Base-by-base conservation (phyloP, 768 basidiomycete genomes). In the Macrolepiota dolichaula region DNA sequence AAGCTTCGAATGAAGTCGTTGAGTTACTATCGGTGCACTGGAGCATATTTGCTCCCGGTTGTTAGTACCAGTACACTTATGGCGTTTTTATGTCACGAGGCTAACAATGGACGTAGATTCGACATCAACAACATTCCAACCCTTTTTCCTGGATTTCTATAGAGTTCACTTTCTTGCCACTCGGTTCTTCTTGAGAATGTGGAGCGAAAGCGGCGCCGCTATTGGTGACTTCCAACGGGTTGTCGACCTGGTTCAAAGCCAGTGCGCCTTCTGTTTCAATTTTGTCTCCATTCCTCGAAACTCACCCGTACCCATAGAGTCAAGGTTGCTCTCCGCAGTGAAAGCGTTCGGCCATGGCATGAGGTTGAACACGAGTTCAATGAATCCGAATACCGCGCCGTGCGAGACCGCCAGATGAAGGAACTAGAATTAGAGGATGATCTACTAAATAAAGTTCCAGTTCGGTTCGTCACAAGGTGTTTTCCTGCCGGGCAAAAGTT, bases 381-480 rank as follows among this genome's bases (percentile, higher is more conserved):
- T 24, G 89, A 91, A 55, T 85, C 83, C 68, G 92, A 94, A 71
- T 94, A 94, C 68, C 89, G 90, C 29, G 84, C 84, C n/a, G 87
- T 96, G 10, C 81, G 94, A 50, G 90, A 93, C 67, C 79, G 92
- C 37, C 94, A 95, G 73, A 91, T 95, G 91, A 85, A 90, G 69
- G 92, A 96, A 69, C 78, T 95, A 4, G 94, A 95, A 69, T 77
- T 85, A 42, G 92, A 95, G 70, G 94, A 96, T 70, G 94, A 95
- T 71, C 73, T 96, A 13, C 73, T 94, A 62, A 91, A 83, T 73
- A 95, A 94, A 72, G 81, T 90, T 17, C 91, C 94, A 6, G 87
- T 96, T 29, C 80, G 93, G 94, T 94, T 63, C 53, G 88, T 73
- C 11, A 40, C 50, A 53, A 17, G 44, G 61, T 24, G 9, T 58